A percentile compares a stretch with the other conserved stretches of the same genome.
Conservation (phyloP, 352 stramenopile species). For the Globisporangium perplexum region DNA sequence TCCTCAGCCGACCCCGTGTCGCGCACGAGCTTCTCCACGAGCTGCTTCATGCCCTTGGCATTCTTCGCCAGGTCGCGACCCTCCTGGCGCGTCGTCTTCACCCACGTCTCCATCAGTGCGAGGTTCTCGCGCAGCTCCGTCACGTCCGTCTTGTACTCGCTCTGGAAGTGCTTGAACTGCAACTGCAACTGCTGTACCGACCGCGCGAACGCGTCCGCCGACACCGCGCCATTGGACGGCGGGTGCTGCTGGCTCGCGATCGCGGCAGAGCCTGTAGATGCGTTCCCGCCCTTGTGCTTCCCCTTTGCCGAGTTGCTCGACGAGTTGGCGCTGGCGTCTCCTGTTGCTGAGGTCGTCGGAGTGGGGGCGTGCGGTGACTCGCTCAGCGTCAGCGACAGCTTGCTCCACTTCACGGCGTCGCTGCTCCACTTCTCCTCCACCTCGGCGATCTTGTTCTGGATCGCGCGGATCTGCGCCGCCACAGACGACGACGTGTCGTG, state of each 20-base stretch:
- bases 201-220: slow-evolving; percentile 9
- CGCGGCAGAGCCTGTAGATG: too few relatives aligned
- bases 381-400: slow-evolving; percentile 12
- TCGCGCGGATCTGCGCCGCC: slow-evolving; percentile 21
- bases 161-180: slow-evolving; percentile 33
- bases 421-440: slow-evolving; percentile 21
- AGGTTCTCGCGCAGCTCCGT: slow-evolving; percentile 30
- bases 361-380: too few relatives aligned
- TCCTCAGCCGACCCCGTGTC: slow-evolving; percentile 63
- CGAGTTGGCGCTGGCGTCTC: slow-evolving; percentile 5
- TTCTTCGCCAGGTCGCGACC: slow-evolving; percentile 38
- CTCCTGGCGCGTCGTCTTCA: slow-evolving; percentile 35
- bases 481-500: slow-evolving; percentile 37
- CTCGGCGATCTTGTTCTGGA: slow-evolving; percentile 24
- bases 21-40: slow-evolving; percentile 74
- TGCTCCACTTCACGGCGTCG: slow-evolving; percentile 27
- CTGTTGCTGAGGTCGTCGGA: neutral
- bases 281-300: slow-evolving; percentile 4
- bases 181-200: slow-evolving; percentile 28
- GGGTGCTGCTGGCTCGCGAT: neutral
- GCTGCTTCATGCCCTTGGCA: slow-evolving; percentile 54
- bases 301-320: slow-evolving; percentile 4
- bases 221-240: neutral
- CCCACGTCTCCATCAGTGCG: slow-evolving; percentile 34
- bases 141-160: slow-evolving; percentile 28